Conservation (phyloP, 1,139 yeast species). For the Maudiozyma humilis region DNA sequence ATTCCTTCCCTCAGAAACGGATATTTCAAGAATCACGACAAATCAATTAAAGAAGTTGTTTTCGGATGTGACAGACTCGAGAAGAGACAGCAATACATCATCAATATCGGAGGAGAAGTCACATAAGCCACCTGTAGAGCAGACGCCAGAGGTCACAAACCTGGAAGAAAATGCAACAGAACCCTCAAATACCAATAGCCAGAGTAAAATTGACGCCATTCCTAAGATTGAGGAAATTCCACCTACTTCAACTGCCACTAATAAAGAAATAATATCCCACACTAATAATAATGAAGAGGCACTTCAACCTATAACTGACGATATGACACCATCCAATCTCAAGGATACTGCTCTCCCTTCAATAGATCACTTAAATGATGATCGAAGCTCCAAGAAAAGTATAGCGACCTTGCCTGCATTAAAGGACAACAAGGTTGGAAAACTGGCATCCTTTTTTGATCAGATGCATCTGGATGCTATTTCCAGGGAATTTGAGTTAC, state of each 20-base stretch:
- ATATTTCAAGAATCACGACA: conserved; percentile 84
- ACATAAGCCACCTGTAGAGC: conserved; percentile 11
- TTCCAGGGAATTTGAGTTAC: conserved; percentile 78
- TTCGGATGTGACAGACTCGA: conserved; percentile 37
- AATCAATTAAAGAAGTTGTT: conserved; percentile 75
- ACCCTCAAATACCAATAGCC: too few species aligned
- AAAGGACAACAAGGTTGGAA: conserved; percentile 44
- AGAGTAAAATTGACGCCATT: too few species aligned
- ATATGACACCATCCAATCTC: too few species aligned
- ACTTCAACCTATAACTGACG: too few species aligned
- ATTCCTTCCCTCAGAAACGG: conserved; percentile 86
- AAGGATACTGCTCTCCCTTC: not conserved
- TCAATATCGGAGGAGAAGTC: not conserved
- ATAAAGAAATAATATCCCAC: too few species aligned
- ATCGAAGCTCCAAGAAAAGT: not conserved
- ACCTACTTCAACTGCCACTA: too few species aligned
- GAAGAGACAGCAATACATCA: not conserved
- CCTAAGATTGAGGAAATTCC: too few species aligned
- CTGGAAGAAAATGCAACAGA: too few species aligned
- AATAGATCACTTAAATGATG: not conserved
- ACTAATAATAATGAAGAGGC: too few species aligned
- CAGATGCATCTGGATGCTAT: conserved; percentile 73
- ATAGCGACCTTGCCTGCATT: not conserved
- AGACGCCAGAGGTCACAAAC: too few species aligned
- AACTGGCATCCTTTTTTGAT: conserved; percentile 61